phyloP scores from a whole-genome alignment of 768 basidiomycete species.

The Melanogaster broomeanus region DNA sequence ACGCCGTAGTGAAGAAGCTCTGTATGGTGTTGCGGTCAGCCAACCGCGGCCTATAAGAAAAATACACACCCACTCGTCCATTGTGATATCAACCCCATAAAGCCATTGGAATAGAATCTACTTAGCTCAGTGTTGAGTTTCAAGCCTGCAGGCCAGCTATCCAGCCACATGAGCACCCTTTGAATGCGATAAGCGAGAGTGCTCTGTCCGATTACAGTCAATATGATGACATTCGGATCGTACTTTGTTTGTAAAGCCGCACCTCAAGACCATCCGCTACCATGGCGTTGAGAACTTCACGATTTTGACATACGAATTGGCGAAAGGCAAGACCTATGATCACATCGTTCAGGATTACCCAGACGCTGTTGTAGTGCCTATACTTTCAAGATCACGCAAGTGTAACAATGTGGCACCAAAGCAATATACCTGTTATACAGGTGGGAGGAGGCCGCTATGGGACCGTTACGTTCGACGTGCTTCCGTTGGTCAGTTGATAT shows the following conservation, averaged over 20 bases:
- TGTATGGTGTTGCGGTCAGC: slow-evolving; percentile 7
- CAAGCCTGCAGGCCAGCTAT: slow-evolving; percentile 94
- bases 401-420: not conserved
- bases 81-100: slow-evolving; percentile 60
- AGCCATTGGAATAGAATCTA: slow-evolving; percentile 73
- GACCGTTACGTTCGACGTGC: slow-evolving; percentile 36
- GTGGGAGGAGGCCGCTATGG: slow-evolving; percentile 42
- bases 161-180: slow-evolving; percentile 73
- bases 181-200: slow-evolving; percentile 41
- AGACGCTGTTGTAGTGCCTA: slow-evolving; percentile 90
- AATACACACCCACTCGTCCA: slow-evolving; percentile 69
- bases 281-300: slow-evolving; percentile 43
- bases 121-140: slow-evolving; percentile 97
- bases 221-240: not conserved
- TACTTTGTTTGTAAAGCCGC: not conserved
- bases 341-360: slow-evolving; percentile 89
- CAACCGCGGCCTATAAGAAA: not conserved
- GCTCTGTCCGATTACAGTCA: slow-evolving; percentile 13
- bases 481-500: slow-evolving; percentile 41
- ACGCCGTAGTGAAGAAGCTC: slow-evolving; percentile 23
- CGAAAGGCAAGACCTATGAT: slow-evolving; percentile 80
- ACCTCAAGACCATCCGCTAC: slow-evolving; percentile 45
- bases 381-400: not conserved
- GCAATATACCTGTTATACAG: slow-evolving; percentile 66
- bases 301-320: slow-evolving; percentile 69